phyloP scores from a whole-genome alignment of 2,329 filamentous ascomycete species.

The Colletotrichum eleusines region DNA sequence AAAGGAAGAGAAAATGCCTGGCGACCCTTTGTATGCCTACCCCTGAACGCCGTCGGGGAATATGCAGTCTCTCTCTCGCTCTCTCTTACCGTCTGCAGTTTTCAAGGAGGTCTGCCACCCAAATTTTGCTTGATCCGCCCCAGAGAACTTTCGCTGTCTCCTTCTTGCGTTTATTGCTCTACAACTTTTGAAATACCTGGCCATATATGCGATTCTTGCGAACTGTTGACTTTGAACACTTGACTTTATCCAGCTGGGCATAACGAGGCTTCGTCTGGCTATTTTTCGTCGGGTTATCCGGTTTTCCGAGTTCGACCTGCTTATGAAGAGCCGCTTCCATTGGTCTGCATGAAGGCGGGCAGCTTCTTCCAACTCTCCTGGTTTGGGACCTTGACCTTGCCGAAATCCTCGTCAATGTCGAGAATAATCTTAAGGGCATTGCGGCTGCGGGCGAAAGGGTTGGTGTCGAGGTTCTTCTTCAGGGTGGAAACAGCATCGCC shows the following conservation, averaged over 20 bases:
- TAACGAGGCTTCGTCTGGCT: background rate
- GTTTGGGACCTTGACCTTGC: slow-evolving; percentile 73
- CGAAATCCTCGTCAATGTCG: slow-evolving; percentile 94
- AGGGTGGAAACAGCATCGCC: slow-evolving; percentile 74
- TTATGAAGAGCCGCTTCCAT: slow-evolving; percentile 25
- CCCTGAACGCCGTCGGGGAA: slow-evolving; percentile 36
- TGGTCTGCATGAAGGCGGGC: slow-evolving; percentile 58
- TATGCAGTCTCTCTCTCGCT: slow-evolving; percentile 28
- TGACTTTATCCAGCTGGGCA: slow-evolving; percentile 6
- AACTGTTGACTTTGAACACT: slow-evolving; percentile 19
- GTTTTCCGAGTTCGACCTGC: background rate
- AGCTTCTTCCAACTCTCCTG: slow-evolving; percentile 66
- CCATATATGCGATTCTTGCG: slow-evolving; percentile 32
- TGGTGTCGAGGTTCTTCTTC: slow-evolving; percentile 68
- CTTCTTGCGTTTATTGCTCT: slow-evolving; percentile 33
- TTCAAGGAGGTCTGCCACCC: slow-evolving; percentile 26
- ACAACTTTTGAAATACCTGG: slow-evolving; percentile 26
- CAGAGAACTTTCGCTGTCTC: slow-evolving; percentile 13
- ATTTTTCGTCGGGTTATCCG: background rate
- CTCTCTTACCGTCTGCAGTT: slow-evolving; percentile 1
- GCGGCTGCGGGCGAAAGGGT: slow-evolving; percentile 73
- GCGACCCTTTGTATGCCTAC: slow-evolving; percentile 35
- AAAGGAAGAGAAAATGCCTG: slow-evolving; percentile 29
- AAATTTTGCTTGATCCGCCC: slow-evolving; percentile 17
- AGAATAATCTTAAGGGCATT: slow-evolving; percentile 97